These are phyloP conservation scores for Nissolia schottii DNA, from an alignment of 306 rosid genomes.

Conservation along the genomic window DNA sequence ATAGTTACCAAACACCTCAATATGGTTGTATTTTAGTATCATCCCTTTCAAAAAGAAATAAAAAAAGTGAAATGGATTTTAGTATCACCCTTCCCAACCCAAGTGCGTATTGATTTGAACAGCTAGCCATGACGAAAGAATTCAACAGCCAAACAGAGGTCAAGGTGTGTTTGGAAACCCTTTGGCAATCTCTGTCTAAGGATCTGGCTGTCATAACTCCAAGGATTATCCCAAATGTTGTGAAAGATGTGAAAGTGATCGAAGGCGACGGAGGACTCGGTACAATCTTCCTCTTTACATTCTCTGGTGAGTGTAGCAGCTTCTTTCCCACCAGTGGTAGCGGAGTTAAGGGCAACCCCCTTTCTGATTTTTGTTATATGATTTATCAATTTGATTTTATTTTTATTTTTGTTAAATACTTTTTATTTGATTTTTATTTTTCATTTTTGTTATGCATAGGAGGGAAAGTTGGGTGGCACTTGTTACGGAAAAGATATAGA, in stretches of 20 bases:
- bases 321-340: not conserved
- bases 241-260: constrained; percentile 33
- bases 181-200: constrained; percentile 50
- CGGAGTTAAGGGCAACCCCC: not conserved
- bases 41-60: too few relatives aligned
- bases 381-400: too few relatives aligned
- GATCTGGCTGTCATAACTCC: constrained; percentile 29
- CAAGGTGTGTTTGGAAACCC: constrained; percentile 29
- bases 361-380: not conserved
- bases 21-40: too few relatives aligned
- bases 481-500: too few relatives aligned
- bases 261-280: constrained; percentile 62
- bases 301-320: constrained; percentile 24
- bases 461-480: too few relatives aligned
- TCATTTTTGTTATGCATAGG: too few relatives aligned
- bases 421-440: too few relatives aligned
- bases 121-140: constrained; percentile 40
- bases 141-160: constrained; percentile 27
- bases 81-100: too few relatives aligned
- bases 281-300: constrained; percentile 42
- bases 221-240: constrained; percentile 37
- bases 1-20: too few relatives aligned
- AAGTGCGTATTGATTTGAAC: not conserved
- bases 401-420: too few relatives aligned
- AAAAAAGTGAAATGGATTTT: too few relatives aligned